phyloP scores from a whole-genome alignment of 2,329 filamentous ascomycete genomes.

The Biscogniauxia marginata region DNA sequence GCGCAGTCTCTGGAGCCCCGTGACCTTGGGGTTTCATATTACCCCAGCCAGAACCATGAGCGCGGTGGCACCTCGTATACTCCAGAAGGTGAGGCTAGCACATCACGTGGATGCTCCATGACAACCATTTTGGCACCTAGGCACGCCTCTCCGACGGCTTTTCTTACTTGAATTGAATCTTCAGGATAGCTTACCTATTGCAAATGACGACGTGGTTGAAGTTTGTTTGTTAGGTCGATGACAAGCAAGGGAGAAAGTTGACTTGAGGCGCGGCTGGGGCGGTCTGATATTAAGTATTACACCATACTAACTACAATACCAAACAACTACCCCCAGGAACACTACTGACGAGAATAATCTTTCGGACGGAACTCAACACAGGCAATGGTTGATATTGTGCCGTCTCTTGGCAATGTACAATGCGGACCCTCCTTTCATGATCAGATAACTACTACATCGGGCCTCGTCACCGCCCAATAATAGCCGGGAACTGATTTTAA shows the following conservation, averaged over 20 bases:
- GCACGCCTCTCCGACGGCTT: conserved; percentile 16
- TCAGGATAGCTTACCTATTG: neutral
- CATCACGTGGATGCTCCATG: neutral
- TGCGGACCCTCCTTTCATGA: conserved; percentile 15
- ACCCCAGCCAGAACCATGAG: neutral
- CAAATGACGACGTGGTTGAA: neutral
- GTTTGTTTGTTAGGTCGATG: neutral
- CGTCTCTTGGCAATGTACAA: conserved; percentile 7
- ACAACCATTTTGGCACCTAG: conserved; percentile 13
- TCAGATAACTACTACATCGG: conserved; percentile 10
- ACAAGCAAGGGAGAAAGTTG: neutral
- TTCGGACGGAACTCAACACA: conserved; percentile 1
- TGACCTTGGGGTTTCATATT: neutral
- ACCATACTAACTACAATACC: conserved; percentile 1
- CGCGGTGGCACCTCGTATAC: too few relatives aligned
- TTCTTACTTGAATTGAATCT: neutral
- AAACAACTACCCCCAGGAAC: neutral
- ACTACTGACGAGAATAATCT: neutral
- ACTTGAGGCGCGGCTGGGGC: neutral
- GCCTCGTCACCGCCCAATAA: conserved; percentile 18
- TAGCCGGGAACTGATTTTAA: conserved; percentile 21
- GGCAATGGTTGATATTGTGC: conserved; percentile 3
- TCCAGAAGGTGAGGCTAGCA: neutral
- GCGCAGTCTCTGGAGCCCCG: conserved; percentile 1
- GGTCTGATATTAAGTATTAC: neutral